Evolutionary conservation across 2,329 filamentous ascomycete species (phyloP), one percentile per base, ranked within the genome.

Genomic region (Ceratocystis eucalypticola): DNA sequence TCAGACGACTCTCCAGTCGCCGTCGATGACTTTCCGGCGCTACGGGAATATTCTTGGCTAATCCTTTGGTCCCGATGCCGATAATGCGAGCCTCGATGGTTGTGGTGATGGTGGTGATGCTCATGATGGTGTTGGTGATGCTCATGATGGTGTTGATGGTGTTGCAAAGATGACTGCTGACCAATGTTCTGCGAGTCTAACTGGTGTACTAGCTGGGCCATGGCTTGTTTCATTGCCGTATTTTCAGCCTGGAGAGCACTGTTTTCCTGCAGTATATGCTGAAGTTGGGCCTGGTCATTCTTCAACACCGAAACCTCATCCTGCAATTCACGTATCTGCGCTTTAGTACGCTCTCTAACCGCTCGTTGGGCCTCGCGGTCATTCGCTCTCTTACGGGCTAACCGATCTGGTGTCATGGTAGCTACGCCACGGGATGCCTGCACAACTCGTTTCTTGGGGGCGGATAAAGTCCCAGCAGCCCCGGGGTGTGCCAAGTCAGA

Each of bases 341-440:
- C 83, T 76, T 87, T 90, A 33, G 89, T 94, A 66, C 90, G 84
- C 77, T 93, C 88, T 53, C 90, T 82, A 68, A 95, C 94, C 48
- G 89, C 89, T 62, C 90, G 83, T 74, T 96, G 90, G 37, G 90
- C 91, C 75, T 95, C 89, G 67, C 90, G 86, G 84, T 68, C 81
- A 71, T 83, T 84, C 41, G 81, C 81, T 66, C 82, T 77, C 72
- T 84, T 84, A 74, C 89, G 88, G 67, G 85, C 83, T 63, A 91
- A 78, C 75, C 91, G 86, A 71, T 91, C 88, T 45, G 87, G 84
- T 1, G 87, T 89, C 73, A 87, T 80, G 71, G 88, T 87, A 64
- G 82, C 82, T 53, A 84, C 81, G 10, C 67, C 68, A 45, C 66
- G 66, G 20, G 66, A 61, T n/a, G 59, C 20, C 37, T 65, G 64